Evolutionary conservation across 1,284 basidiomycete species (phyloP), one percentile per base, ranked within the genome.

Genomic region (Trichosporon asahii): DNA sequence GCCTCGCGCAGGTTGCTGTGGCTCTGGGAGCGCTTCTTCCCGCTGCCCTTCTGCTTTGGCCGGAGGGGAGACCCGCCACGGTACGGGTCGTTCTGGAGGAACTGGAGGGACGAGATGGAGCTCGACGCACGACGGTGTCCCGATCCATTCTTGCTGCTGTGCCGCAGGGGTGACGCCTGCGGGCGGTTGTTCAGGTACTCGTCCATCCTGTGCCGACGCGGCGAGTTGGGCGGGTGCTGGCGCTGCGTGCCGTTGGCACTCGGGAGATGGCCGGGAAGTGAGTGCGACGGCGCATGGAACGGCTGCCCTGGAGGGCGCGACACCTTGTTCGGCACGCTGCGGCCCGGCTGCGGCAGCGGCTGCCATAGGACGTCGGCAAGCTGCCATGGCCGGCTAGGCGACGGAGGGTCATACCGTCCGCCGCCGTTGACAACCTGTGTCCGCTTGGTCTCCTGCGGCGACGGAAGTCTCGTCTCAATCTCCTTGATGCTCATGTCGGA

Each of bases 351-450:
- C 3, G 81, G 81, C n/a, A 82, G 71, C 12, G 79, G 79, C 68
- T 82, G 80, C 79, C 80, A 81, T 27, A 82, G 72, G 2, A 80
- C 78, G 57, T 81, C 80, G 66, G 79, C 79, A 2, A 82, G 74
- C 68, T 80, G 79, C 80, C 81, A 81, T 21, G 81, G 80, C 2
- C 81, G 76, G 11, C 77, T 77, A 2, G 79, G 80, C 2, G 81
- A 82, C 14, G 81, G 80, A 0, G 78, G 80, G 57, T 80, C 78
- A 69, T 81, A 82, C 0, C 75, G 66, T 9, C 72, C 65, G 69
- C 70, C 33, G 70, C 73, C 66, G 57, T 67, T 68, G 14, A 73
- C 60, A 14, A 73, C 68, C 29, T 70, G 72, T 18, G 68, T 71
- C 46, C 53, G 73, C 27, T 46, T 67, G 15, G 71, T 40, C 23